A percentile compares a stretch with the other conserved stretches of the same genome.
These are phyloP conservation scores for Penicillium macrosclerotiorum DNA, from an alignment of 495 filamentous ascomycete genomes.

Conservation along the genomic window DNA sequence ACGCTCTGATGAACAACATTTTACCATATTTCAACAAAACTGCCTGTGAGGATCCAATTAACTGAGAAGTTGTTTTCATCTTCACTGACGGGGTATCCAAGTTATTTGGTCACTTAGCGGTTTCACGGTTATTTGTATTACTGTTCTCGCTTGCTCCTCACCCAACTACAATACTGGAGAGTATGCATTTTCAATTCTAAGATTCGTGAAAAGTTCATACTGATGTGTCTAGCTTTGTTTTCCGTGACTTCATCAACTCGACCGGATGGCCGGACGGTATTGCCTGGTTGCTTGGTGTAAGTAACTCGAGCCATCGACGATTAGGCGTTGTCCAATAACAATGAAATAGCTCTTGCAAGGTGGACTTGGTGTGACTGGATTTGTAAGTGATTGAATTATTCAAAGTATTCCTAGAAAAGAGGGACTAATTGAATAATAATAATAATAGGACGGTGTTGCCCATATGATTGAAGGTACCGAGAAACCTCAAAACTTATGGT, in stretches of 20 bases:
- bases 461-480: slow-evolving; percentile 47
- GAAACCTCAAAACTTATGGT: neutral
- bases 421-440: slow-evolving; percentile 14
- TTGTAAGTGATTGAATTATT: slow-evolving; percentile 33
- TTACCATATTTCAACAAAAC: slow-evolving; percentile 65
- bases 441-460: slow-evolving; percentile 50
- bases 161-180: slow-evolving; percentile 59
- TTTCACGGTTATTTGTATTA: slow-evolving; percentile 67
- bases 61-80: neutral
- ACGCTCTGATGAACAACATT: slow-evolving; percentile 60
- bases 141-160: slow-evolving; percentile 59
- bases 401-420: neutral
- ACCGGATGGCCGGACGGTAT: slow-evolving; percentile 64
- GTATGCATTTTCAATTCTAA: slow-evolving; percentile 49
- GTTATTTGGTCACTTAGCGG: slow-evolving; percentile 67
- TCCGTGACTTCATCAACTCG: slow-evolving; percentile 56
- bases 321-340: slow-evolving; percentile 18
- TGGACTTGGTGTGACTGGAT: slow-evolving; percentile 60
- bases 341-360: slow-evolving; percentile 51
- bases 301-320: slow-evolving; percentile 4
- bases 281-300: slow-evolving; percentile 60
- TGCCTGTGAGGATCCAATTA: slow-evolving; percentile 32
- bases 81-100: slow-evolving; percentile 11
- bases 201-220: slow-evolving; percentile 33
- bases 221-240: slow-evolving; percentile 56